phyloP scores from a whole-genome alignment of 805 yeast species.

The Pichia rugopelliculosa region DNA sequence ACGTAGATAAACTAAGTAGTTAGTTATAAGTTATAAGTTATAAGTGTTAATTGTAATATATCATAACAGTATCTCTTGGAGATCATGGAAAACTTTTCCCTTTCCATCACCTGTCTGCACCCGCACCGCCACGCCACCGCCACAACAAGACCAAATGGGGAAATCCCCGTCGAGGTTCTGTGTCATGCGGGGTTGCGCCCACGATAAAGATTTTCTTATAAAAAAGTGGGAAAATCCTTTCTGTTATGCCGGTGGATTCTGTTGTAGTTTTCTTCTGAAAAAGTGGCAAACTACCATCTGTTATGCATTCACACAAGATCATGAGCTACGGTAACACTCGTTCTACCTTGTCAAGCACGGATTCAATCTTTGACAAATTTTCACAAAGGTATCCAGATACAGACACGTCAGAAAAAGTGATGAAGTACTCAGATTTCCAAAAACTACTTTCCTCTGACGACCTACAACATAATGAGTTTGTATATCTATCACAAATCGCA shows the following conservation, averaged over 20 bases:
- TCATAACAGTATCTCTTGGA: too few relatives aligned
- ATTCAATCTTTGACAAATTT: conserved; percentile 34
- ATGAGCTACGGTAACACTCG: background rate
- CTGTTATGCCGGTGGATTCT: background rate
- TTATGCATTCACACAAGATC: background rate
- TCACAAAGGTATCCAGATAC: conserved; percentile 31
- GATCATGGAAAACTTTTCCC: too few relatives aligned
- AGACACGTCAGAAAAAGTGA: conserved; percentile 26
- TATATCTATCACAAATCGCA: conserved; percentile 19
- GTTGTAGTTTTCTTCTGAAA: background rate
- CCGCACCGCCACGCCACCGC: too few relatives aligned
- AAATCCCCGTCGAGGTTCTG: background rate
- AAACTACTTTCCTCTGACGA: conserved; percentile 38
- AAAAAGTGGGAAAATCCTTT: background rate
- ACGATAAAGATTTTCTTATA: background rate
- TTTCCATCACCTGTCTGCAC: too few relatives aligned
- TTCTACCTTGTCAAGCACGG: conserved; percentile 12
- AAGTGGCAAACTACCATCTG: background rate
- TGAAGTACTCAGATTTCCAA: conserved; percentile 33
- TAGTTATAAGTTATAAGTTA: too few relatives aligned
- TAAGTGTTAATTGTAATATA: too few relatives aligned
- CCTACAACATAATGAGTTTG: conserved; percentile 7
- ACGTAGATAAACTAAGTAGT: too few relatives aligned
- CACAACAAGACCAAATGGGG: too few relatives aligned
- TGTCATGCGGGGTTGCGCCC: background rate